Base-by-base conservation (phyloP, 2,329 filamentous ascomycete genomes). In the Diaporthe sp. region DNA sequence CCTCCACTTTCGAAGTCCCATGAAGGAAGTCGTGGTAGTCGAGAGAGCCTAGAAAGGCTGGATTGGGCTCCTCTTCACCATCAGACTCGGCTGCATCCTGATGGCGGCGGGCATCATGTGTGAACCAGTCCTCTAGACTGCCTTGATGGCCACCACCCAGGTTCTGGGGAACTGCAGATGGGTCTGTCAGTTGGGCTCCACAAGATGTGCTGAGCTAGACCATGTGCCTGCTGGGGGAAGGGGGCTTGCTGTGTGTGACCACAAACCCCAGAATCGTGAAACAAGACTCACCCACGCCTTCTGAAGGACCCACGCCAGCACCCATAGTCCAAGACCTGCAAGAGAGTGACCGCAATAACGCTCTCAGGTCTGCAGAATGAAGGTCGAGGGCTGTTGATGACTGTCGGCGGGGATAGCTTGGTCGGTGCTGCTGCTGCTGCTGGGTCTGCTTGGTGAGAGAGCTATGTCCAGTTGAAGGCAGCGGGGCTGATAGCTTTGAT, bases 21-120 rank as follows among this genome's bases (percentile, higher is more conserved):
- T 61, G 68, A 9, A 74, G 57, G 22, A 72, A 76, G 13, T 49
- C 53, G 37, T 76, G 75, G 44, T 76, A 76, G 28, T 76, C 75
- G 6, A 74, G n/a, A 19, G 69, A 73, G 4, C 68, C 68, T 6
- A 68, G 51, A 8, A 68, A 51, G n/a, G 31, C 53, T 55, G 68
- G 25, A 15, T 53, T 22, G 9, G 37, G 37, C 13, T 72, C 72
- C 3, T 72, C 67, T 4, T 61, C 25, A 28, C 8, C 25, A 12
- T 65, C 58, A 22, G 34, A 39, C 22, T 34, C 46, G 15, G 44
- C 31, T 8, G 28, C 15, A 13, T 55, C 46, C 37, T 62, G 46
- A 34, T 65, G 70, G 42, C 28, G 8, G 6, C 37, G 19, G 34
- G 9, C 1, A 31, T 44, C 28, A 4, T 49, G 9, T 28, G 44